These are phyloP conservation scores for Neonectria sp. DNA, from an alignment of 2,329 filamentous ascomycete species.

Conservation along the genomic window DNA sequence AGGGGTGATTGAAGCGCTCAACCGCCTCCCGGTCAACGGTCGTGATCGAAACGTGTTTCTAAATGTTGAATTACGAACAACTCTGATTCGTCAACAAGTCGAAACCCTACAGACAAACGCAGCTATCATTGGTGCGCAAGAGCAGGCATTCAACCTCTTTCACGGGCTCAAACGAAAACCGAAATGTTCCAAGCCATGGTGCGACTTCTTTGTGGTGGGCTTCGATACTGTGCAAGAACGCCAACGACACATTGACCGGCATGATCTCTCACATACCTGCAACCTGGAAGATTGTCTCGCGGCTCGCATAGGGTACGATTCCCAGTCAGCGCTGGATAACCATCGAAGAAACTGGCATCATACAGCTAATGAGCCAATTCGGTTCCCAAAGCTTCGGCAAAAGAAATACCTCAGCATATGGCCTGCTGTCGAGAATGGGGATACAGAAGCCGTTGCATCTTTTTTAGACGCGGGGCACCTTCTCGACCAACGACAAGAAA, in stretches of 20 bases:
- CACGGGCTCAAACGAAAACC: neutral
- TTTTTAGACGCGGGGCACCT: too few relatives aligned
- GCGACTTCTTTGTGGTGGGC: constrained; percentile 18
- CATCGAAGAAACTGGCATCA: constrained; percentile 7
- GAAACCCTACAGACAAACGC: neutral
- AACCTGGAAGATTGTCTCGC: constrained; percentile 1
- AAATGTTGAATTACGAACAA: constrained; percentile 15
- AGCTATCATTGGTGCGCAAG: too few relatives aligned
- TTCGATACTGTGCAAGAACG: constrained; percentile 15
- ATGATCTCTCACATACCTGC: constrained; percentile 29
- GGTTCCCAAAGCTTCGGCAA: neutral
- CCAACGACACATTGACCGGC: constrained; percentile 15
- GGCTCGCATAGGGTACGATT: constrained; percentile 15
- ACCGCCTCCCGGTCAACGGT: constrained; percentile 1
- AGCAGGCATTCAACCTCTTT: neutral
- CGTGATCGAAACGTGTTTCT: constrained; percentile 13
- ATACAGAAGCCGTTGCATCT: neutral
- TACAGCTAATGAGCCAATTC: neutral
- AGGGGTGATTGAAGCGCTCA: neutral
- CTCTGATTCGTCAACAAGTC: constrained; percentile 21
- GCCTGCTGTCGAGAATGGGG: neutral
- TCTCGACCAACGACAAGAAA: too few relatives aligned
- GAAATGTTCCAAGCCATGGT: constrained; percentile 34
- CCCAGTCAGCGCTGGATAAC: neutral
- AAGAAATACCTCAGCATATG: neutral